phyloP scores from a whole-genome alignment of 2,329 filamentous ascomycete genomes.

The Cladosporium oxysporum region DNA sequence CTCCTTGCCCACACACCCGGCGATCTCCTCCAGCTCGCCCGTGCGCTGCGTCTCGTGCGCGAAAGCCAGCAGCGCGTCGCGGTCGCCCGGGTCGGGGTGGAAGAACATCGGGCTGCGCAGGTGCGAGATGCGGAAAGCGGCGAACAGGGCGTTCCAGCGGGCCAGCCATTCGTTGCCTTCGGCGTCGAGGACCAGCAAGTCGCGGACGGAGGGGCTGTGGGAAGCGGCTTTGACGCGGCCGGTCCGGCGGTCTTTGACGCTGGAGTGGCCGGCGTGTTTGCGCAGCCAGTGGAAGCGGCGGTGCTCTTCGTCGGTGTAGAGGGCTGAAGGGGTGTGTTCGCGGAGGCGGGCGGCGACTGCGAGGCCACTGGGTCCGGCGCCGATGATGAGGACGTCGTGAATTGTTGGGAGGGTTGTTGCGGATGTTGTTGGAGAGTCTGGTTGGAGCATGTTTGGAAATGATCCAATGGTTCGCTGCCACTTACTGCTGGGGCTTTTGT shows the following conservation, averaged over 20 bases:
- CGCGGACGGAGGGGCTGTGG: neutral
- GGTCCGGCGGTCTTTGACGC: conserved; percentile 55
- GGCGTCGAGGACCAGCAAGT: conserved; percentile 67
- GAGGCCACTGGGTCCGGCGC: conserved; percentile 73
- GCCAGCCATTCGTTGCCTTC: conserved; percentile 66
- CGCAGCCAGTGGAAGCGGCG: conserved; percentile 77
- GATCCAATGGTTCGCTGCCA: neutral
- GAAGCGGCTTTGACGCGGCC: conserved; percentile 42
- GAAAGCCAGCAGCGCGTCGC: conserved; percentile 71
- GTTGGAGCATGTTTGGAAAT: neutral
- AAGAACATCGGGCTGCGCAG: conserved; percentile 81
- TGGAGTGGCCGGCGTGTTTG: conserved; percentile 62
- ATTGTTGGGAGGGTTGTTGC: conserved; percentile 29
- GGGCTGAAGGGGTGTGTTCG: conserved; percentile 72
- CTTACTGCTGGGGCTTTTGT: neutral
- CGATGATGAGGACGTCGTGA: conserved; percentile 71
- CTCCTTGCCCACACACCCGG: conserved; percentile 75
- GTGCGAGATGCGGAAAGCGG: conserved; percentile 67
- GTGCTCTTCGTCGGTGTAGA: conserved; percentile 83
- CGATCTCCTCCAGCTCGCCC: conserved; percentile 67
- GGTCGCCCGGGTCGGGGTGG: conserved; percentile 73
- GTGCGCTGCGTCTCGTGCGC: conserved; percentile 63
- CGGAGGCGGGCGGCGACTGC: conserved; percentile 71
- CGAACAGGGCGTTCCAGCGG: conserved; percentile 70
- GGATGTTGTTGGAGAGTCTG: neutral